phyloP scores from a whole-genome alignment of 1,139 yeast genomes.

The Pichia sp. region DNA sequence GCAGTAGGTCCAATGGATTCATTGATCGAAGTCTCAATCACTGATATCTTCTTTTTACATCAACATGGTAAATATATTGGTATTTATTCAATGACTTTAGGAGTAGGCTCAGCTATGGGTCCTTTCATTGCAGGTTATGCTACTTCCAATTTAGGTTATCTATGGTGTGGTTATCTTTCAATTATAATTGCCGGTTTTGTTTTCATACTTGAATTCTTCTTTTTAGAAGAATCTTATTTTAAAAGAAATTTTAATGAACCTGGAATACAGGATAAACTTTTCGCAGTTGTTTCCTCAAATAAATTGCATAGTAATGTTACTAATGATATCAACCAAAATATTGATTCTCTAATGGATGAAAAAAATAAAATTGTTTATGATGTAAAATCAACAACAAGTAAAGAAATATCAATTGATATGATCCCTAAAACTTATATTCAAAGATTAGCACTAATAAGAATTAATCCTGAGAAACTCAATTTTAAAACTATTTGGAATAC shows the following conservation, averaged over 20 bases:
- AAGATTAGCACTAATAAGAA: slow-evolving; percentile 24
- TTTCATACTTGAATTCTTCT: slow-evolving; percentile 31
- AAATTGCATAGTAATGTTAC: background rate
- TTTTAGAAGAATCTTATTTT: slow-evolving; percentile 37
- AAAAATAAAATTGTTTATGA: background rate
- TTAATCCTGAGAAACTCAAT: slow-evolving; percentile 21
- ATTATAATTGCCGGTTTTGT: slow-evolving; percentile 35
- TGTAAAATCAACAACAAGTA: background rate
- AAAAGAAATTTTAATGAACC: slow-evolving; percentile 11
- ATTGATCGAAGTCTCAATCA: slow-evolving; percentile 40
- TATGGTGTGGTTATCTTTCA: slow-evolving; percentile 36
- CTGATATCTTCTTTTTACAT: slow-evolving; percentile 42
- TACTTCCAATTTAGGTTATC: slow-evolving; percentile 34
- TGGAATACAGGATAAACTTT: slow-evolving; percentile 16
- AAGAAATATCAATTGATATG: too few relatives aligned
- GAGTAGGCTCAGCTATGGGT: slow-evolving; percentile 39
- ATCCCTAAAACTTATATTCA: slow-evolving; percentile 33
- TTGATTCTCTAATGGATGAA: background rate
- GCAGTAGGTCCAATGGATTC: slow-evolving; percentile 46
- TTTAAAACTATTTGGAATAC: slow-evolving; percentile 33
- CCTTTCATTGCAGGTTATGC: slow-evolving; percentile 41
- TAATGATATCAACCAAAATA: background rate
- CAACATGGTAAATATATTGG: slow-evolving; percentile 38
- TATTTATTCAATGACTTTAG: slow-evolving; percentile 36
- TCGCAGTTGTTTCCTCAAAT: slow-evolving; percentile 15